Evolutionary conservation across 208 protist genomes (phyloP).

Genomic region (Trypanosoma boissoni): DNA sequence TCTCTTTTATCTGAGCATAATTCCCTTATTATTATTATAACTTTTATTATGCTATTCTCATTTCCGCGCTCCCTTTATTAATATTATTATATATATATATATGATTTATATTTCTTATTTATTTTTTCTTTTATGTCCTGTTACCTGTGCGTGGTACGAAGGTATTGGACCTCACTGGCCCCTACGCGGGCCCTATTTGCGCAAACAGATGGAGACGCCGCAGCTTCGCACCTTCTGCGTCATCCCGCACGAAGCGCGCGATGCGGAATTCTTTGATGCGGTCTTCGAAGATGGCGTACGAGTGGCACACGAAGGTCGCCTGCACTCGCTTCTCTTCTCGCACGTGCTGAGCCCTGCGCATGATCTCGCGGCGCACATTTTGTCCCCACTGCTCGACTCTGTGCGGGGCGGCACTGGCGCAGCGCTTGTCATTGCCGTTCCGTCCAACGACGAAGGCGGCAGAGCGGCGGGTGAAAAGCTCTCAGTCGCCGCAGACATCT

Average conservation of each 20-base stretch:
- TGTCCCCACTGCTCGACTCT: constrained; percentile 46
- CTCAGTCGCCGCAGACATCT: constrained; percentile 47
- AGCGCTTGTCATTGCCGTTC: constrained; percentile 43
- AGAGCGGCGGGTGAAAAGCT: constrained; percentile 20
- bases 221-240: constrained; percentile 77
- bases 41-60: too few species aligned
- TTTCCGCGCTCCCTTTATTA: too few species aligned
- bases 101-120: too few species aligned
- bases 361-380: constrained; percentile 45
- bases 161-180: too few species aligned
- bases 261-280: constrained; percentile 65
- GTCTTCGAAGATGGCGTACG: constrained; percentile 74
- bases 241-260: constrained; percentile 60
- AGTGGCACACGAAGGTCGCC: constrained; percentile 35
- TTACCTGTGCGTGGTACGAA: too few species aligned
- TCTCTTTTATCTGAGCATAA: background rate
- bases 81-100: too few species aligned
- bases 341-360: constrained; percentile 71
- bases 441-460: constrained; percentile 34
- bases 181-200: too few species aligned
- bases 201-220: constrained; percentile 13
- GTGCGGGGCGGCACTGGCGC: constrained; percentile 41
- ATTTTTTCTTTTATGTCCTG: too few species aligned
- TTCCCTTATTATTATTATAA: too few species aligned
- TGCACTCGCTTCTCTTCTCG: constrained; percentile 45